Evolutionary conservation across 1,284 basidiomycete genomes (phyloP).

Genomic region (Puccinia horiana): DNA sequence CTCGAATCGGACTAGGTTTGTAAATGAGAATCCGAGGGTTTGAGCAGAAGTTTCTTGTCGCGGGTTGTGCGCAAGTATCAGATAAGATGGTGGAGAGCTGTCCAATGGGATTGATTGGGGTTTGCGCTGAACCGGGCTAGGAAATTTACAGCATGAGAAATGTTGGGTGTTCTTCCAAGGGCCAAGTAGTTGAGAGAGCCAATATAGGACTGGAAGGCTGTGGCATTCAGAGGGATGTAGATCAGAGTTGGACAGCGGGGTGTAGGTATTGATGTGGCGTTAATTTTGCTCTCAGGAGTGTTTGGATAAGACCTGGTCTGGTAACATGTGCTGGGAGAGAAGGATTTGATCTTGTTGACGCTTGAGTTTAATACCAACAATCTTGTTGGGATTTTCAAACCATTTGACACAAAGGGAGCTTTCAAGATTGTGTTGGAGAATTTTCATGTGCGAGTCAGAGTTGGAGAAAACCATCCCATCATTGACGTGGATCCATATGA

Average conservation of each 20-base stretch:
- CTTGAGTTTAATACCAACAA: background rate
- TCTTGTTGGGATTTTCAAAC: background rate
- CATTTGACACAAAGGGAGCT: background rate
- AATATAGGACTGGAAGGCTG: background rate
- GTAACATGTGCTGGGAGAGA: background rate
- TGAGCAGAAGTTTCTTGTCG: background rate
- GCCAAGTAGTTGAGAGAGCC: constrained; percentile 26
- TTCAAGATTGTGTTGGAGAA: background rate
- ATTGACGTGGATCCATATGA: constrained; percentile 10
- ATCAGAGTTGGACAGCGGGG: background rate
- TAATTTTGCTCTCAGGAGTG: background rate
- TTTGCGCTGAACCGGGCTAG: background rate
- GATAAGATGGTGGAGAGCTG: background rate
- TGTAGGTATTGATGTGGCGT: background rate
- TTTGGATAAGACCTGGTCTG: background rate
- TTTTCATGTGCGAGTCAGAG: background rate
- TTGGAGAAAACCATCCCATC: background rate
- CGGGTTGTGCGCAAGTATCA: background rate
- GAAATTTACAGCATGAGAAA: background rate
- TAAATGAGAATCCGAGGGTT: background rate
- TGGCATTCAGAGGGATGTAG: background rate
- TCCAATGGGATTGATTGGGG: background rate
- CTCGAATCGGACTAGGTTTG: too few relatives aligned
- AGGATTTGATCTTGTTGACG: background rate
- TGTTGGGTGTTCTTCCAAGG: background rate